Percentiles rank a stretch among this genome's conserved stretches.
Evolutionary conservation across 2,329 filamentous ascomycete genomes (phyloP).

Genomic region (Magnaporthales sp.): DNA sequence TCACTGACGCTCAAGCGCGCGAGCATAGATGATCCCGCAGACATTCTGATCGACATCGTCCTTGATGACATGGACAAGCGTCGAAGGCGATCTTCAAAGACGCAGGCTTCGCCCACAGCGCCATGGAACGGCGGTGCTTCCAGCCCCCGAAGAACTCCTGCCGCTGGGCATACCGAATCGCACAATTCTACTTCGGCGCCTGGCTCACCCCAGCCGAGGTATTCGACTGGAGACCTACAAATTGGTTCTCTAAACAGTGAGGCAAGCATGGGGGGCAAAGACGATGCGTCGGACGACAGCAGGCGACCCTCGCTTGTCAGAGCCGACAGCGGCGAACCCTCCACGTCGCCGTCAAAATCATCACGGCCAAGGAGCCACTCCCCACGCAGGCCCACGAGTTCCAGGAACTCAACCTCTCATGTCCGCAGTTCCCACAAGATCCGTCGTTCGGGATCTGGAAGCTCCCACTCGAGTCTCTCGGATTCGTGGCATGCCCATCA

Average conservation of each 20-base stretch:
- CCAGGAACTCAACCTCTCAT: slow-evolving; percentile 62
- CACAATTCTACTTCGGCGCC: slow-evolving; percentile 62
- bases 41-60: slow-evolving; percentile 86
- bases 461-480: slow-evolving; percentile 74
- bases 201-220: slow-evolving; percentile 46
- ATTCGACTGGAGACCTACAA: slow-evolving; percentile 39
- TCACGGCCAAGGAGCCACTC: slow-evolving; percentile 67
- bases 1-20: slow-evolving; percentile 84
- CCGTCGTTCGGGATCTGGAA: slow-evolving; percentile 80
- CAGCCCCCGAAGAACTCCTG: slow-evolving; percentile 54
- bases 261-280: slow-evolving; percentile 33
- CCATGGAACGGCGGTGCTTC: slow-evolving; percentile 49
- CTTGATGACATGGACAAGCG: slow-evolving; percentile 94
- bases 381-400: slow-evolving; percentile 66
- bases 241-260: slow-evolving; percentile 53
- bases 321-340: slow-evolving; percentile 36
- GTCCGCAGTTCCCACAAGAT: slow-evolving; percentile 64
- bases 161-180: slow-evolving; percentile 55
- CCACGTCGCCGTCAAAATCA: slow-evolving; percentile 32
- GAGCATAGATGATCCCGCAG: slow-evolving; percentile 79
- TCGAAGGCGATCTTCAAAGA: slow-evolving; percentile 78
- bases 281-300: slow-evolving; percentile 23
- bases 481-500: slow-evolving; percentile 56
- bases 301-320: slow-evolving; percentile 35
- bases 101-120: slow-evolving; percentile 68